Evolutionary conservation across 495 filamentous ascomycete genomes (phyloP), one percentile per base, ranked within the genome.

Genomic region (Monascus purpureus): DNA sequence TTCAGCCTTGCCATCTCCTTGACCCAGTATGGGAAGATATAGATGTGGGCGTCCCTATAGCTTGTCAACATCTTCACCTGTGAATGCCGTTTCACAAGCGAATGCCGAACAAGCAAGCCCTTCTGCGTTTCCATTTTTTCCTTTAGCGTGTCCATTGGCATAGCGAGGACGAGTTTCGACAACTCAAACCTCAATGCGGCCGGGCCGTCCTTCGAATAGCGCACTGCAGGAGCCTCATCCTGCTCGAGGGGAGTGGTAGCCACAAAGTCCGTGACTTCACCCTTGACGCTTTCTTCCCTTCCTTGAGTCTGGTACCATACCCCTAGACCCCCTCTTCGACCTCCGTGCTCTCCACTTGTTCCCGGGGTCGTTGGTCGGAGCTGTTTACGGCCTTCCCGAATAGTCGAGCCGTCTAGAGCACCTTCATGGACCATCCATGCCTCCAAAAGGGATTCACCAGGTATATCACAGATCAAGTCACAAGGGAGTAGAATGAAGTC

Each of bases 401-500:
- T 31, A 4, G 48, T 55, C 26, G 37, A 58, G 3, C 59, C 67
- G 11, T 68, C 64, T 1, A 88, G 59, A n/a, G 74, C 75, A 14
- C 70, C 73, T 31, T 84, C 73, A 31, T 76, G 70, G 14, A 87
- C 69, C 82, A 95, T 84, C 92, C 92, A 99, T 42, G 88, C 68
- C 47, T 95, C 82, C 2, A 87, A 54, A 7, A 95, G 59, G 26
- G 74, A 68, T 45, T 83, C 77, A 8, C 84, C 83, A 8, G 78
- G 80, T 4, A 97, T 60, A 47, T 94, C 87, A 59, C 82, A 94
- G 13, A 99, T 70, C 1, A 99, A 65, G 53, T 99, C 92, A 47
- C 90, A 99, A 1, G 88, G 87, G 13, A 99, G 58, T 3, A 96
- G 77, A 6, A 93, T 53, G 50, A 96, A 94, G 51, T 99, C 83